Evolutionary conservation across 2,329 filamentous ascomycete genomes (phyloP), one percentile per base, ranked within the genome.

Genomic region (Trichoderma sp.): DNA sequence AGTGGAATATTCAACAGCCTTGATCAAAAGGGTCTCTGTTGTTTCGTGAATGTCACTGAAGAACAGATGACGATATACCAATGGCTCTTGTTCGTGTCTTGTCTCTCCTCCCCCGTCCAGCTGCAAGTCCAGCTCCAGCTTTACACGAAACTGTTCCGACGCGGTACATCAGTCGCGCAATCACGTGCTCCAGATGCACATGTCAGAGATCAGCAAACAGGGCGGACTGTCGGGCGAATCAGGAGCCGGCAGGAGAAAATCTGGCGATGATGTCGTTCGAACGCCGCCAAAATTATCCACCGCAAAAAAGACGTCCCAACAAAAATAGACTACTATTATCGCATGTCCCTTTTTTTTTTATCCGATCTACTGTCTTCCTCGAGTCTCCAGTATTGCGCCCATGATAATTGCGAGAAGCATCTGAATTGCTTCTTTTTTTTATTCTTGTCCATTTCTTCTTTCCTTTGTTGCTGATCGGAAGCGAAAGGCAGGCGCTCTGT

Each of bases 211-310:
- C 47, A 41, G 39, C 10, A 10, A 14, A 4, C 65, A 41, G 54
- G 47, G 55, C 45, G 24, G 50, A 56, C 41, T 30, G 41, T 63
- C 61, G 54, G 61, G 55, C 61, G 62, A 66, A 66, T 66, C 65
- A 66, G 30, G 19, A 24, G 59, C 52, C 59, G 21, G 50, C 56
- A 56, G 47, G 21, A 65, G 30, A 65, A 65, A 14, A 66, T 64
- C 59, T 58, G 65, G 50, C 63, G 59, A 67, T 66, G 59, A 64
- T 59, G 66, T 66, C 60, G 65, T 64, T 39, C 55, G 55, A 64
- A 55, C 14, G 47, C 50, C 57, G 59, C 48, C 34, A 47, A 63
- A 52, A 39, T 39, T 58, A 64, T 64, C 62, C 62, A 64, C 62
- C 54, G 62, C 62, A 51, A 48, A 60, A 51, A 52, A 47, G 54